Evolutionary conservation across 202 grass and related monocot genomes (phyloP).

Genomic region (Setaria italica): DNA sequence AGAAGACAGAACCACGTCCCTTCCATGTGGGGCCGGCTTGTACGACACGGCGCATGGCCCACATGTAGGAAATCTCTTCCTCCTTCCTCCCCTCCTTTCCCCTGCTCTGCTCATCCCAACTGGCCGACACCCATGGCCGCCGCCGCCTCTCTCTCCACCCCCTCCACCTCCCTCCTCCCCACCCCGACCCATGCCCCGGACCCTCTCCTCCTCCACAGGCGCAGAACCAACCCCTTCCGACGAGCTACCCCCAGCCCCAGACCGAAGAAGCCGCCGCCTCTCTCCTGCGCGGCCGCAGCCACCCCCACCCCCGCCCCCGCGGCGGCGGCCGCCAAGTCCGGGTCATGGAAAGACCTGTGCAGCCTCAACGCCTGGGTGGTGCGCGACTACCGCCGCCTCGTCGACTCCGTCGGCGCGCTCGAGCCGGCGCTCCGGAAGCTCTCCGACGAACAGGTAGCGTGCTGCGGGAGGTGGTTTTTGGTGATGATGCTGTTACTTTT

Average conservation of each 20-base stretch:
- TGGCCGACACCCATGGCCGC: conserved; percentile 53
- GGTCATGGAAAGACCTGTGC: conserved; percentile 69
- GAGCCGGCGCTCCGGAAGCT: conserved; percentile 69
- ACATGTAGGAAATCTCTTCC: conserved; percentile 11
- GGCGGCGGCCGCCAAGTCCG: conserved; percentile 2
- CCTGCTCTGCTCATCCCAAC: not conserved
- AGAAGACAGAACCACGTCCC: no score
- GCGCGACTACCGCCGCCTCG: conserved; percentile 78
- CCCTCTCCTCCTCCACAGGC: not conserved
- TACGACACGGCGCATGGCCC: not conserved
- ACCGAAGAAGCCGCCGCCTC: no score
- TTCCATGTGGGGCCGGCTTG: not conserved
- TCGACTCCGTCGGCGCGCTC: conserved; percentile 62
- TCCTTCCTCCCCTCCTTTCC: not conserved
- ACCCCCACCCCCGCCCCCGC: not conserved
- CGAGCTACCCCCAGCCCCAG: not conserved
- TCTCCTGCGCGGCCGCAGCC: conserved; percentile 35
- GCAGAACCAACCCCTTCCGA: not conserved
- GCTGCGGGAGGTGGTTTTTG: not conserved
- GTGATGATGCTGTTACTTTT: not conserved
- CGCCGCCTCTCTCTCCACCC: conserved; percentile 20
- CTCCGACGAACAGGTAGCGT: conserved; percentile 81
- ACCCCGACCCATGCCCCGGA: not conserved
- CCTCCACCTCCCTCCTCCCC: conserved; percentile 22
- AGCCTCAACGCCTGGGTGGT: conserved; percentile 94